These are phyloP conservation scores for Liriodendron chinense DNA, from an alignment of 164 flowering plant species.

Conservation along the genomic window DNA sequence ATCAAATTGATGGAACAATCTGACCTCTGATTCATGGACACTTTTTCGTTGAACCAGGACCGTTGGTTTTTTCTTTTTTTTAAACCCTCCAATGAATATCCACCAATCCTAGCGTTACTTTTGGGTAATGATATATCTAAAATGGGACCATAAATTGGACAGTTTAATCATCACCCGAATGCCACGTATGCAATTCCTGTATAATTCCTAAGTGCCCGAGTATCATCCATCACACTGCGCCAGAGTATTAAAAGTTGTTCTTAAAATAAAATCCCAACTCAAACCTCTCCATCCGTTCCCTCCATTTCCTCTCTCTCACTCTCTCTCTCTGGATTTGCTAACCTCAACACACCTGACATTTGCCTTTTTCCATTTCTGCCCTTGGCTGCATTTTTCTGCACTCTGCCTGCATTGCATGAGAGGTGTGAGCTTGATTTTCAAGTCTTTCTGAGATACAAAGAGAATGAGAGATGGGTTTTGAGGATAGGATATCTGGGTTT, in stretches of 20 bases:
- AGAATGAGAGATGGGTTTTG: conserved; percentile 37
- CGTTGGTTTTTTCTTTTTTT: too few relatives aligned
- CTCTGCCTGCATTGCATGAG: background rate
- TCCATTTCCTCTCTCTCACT: background rate
- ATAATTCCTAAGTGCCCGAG: background rate
- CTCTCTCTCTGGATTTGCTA: background rate
- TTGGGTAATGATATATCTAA: too few relatives aligned
- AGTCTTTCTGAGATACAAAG: background rate
- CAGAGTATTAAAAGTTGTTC: background rate
- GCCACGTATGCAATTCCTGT: background rate
- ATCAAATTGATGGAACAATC: too few relatives aligned
- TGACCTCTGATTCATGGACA: too few relatives aligned
- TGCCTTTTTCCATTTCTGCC: background rate
- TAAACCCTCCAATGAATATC: too few relatives aligned
- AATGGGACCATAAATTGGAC: background rate
- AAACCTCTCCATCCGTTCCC: background rate
- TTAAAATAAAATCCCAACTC: background rate
- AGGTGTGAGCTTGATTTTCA: background rate
- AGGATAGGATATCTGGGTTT: conserved; percentile 19
- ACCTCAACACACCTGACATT: conserved; percentile 5
- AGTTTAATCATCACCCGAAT: background rate
- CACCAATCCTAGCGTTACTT: too few relatives aligned
- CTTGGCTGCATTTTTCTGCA: background rate
- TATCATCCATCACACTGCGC: background rate
- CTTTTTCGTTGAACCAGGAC: too few relatives aligned